Percentiles rank a stretch among this genome's conserved stretches.
phyloP scores from a whole-genome alignment of 306 rosid genomes.

The Cicer judaicum region DNA sequence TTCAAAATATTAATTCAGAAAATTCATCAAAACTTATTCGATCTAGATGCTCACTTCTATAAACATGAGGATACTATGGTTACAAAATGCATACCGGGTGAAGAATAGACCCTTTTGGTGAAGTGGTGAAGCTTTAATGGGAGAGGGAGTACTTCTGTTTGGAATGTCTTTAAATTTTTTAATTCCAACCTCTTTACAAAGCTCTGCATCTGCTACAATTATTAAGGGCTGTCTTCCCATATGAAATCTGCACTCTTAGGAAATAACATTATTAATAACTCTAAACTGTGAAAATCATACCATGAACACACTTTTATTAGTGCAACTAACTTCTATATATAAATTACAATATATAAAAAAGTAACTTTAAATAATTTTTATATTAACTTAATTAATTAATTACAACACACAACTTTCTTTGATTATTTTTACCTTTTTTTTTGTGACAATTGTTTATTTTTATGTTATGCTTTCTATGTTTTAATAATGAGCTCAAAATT shows the following conservation, averaged over 20 bases:
- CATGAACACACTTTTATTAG: too few relatives aligned
- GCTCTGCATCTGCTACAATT: conserved; percentile 86
- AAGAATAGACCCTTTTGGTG: conserved; percentile 96
- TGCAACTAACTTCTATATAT: too few relatives aligned
- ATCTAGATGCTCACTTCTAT: too few relatives aligned
- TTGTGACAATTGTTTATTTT: not conserved
- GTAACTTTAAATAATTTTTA: too few relatives aligned
- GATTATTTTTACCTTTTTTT: not conserved
- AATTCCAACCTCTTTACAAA: conserved; percentile 84
- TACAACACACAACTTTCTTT: not conserved
- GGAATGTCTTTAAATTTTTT: conserved; percentile 79
- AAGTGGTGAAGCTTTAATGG: conserved; percentile 86
- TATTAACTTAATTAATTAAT: too few relatives aligned
- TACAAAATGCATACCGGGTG: conserved; percentile 57
- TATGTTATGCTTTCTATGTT: not conserved
- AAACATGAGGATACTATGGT: not conserved
- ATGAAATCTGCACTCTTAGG: conserved; percentile 69
- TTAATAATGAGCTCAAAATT: not conserved
- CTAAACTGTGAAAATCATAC: not conserved
- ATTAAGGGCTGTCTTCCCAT: conserved; percentile 92
- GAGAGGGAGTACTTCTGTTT: conserved; percentile 91
- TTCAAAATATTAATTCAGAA: too few relatives aligned
- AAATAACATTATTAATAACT: not conserved
- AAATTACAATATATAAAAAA: not conserved
- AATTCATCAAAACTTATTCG: too few relatives aligned